phyloP scores from a whole-genome alignment of 805 yeast species.

The Diddensiella santjacobensis region DNA sequence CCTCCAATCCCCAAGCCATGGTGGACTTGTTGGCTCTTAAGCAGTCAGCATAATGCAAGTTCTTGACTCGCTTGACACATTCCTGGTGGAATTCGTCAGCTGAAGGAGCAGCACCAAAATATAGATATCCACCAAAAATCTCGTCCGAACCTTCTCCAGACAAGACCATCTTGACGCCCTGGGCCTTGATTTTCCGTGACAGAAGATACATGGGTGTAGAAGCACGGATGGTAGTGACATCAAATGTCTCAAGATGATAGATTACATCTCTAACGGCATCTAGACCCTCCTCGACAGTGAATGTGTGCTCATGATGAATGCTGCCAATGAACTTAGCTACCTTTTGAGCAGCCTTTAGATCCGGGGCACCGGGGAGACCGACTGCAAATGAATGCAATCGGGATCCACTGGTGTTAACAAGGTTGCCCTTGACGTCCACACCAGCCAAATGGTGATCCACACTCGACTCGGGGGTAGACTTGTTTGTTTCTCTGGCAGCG shows the following conservation, averaged over 20 bases:
- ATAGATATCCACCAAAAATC: conserved; percentile 96
- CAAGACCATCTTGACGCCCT: conserved; percentile 98
- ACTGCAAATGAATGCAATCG: conserved; percentile 93
- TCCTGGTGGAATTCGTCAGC: conserved; percentile 92
- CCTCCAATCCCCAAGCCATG: conserved; percentile 99
- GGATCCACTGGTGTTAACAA: conserved; percentile 57
- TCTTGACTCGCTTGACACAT: conserved; percentile 93
- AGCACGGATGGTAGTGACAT: conserved; percentile 98
- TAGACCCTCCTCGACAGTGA: conserved; percentile 94
- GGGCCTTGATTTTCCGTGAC: conserved; percentile 96
- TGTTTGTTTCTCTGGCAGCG: conserved; percentile 92
- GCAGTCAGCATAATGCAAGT: conserved; percentile 96
- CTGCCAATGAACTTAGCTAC: conserved; percentile 97
- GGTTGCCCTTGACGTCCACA: conserved; percentile 82
- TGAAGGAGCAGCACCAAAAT: conserved; percentile 95
- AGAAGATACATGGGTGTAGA: conserved; percentile 98
- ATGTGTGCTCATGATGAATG: conserved; percentile 95
- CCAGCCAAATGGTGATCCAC: conserved; percentile 73
- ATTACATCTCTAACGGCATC: conserved; percentile 95
- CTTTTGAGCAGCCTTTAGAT: conserved; percentile 90
- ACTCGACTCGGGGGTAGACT: conserved; percentile 67
- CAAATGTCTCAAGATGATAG: conserved; percentile 93
- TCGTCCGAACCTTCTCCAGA: conserved; percentile 99
- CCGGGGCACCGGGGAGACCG: conserved; percentile 98
- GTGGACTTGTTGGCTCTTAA: conserved; percentile 98